Evolutionary conservation across 345 rosid species (phyloP).

Genomic region (Trapa bicornis): DNA sequence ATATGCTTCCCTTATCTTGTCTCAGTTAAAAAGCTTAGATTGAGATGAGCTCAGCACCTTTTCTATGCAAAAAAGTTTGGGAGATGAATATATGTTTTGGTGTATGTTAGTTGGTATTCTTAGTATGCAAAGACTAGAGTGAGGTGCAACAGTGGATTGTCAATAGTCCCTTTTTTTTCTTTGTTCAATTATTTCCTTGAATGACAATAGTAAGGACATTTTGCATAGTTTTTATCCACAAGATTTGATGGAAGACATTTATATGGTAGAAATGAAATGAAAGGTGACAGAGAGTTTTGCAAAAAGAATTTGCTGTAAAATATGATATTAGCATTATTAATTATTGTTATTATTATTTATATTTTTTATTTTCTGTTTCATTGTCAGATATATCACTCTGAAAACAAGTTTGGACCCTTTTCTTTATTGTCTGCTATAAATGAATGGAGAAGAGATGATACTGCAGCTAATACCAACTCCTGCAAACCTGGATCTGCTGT

Average conservation of each 20-base stretch:
- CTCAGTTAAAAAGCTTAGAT: background rate
- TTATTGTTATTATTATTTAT: background rate
- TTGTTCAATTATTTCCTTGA: too few species aligned
- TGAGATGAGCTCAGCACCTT: background rate
- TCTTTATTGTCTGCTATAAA: slow-evolving; percentile 40
- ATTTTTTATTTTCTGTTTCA: slow-evolving; percentile 6
- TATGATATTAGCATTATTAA: background rate
- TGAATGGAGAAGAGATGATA: slow-evolving; percentile 31
- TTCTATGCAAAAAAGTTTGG: background rate
- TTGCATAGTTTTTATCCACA: too few species aligned
- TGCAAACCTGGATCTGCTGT: slow-evolving; percentile 19
- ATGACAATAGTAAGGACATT: too few species aligned
- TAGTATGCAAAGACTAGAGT: background rate
- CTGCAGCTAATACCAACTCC: slow-evolving; percentile 15
- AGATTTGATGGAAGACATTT: too few species aligned
- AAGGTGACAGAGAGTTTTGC: too few species aligned
- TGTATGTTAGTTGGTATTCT: background rate
- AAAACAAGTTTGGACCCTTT: slow-evolving; percentile 40
- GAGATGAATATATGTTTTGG: background rate
- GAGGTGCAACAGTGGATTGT: background rate
- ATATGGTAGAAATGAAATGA: too few species aligned
- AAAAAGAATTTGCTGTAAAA: too few species aligned
- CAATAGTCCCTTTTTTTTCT: too few species aligned
- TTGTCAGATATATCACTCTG: slow-evolving; percentile 54
- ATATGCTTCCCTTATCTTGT: background rate